Conservation (phyloP, 805 yeast species). For the Yamadazyma sp. region DNA sequence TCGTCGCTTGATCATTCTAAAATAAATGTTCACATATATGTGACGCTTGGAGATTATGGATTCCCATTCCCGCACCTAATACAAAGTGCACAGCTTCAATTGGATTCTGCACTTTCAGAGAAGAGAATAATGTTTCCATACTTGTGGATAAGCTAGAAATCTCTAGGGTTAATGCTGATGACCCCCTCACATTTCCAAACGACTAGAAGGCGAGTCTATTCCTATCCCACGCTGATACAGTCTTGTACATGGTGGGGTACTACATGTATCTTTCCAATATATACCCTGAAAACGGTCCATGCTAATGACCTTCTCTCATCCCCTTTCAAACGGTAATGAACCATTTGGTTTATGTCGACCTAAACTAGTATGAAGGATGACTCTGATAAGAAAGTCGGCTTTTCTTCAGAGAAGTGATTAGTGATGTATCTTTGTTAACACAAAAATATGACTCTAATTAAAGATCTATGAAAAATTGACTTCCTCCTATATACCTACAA, state of each 20-base stretch:
- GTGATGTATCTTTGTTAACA: background rate
- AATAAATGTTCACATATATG: conserved; percentile 15
- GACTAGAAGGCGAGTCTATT: conserved; percentile 11
- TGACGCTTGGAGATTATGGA: conserved; percentile 38
- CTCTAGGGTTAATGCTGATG: conserved; percentile 3
- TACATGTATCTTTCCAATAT: conserved; percentile 24
- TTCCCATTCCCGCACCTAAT: conserved; percentile 67
- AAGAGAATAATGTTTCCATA: conserved; percentile 7
- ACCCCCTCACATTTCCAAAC: conserved; percentile 1
- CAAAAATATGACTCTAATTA: background rate
- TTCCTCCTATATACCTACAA: conserved; percentile 1
- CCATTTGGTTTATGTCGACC: conserved; percentile 32
- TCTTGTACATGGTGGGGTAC: background rate
- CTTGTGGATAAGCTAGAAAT: conserved; percentile 9
- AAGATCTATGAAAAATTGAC: background rate
- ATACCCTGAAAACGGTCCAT: conserved; percentile 37
- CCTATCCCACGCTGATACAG: conserved; percentile 10
- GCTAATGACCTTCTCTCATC: conserved; percentile 59
- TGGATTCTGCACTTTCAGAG: conserved; percentile 19
- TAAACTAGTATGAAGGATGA: conserved; percentile 1
- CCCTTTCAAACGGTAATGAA: conserved; percentile 47
- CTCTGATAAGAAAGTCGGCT: background rate
- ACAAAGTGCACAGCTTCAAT: conserved; percentile 43
- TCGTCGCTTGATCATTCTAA: conserved; percentile 2
- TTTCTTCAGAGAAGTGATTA: background rate